Evolutionary conservation across 768 basidiomycete genomes (phyloP).

Genomic region (Leccinum boreale): DNA sequence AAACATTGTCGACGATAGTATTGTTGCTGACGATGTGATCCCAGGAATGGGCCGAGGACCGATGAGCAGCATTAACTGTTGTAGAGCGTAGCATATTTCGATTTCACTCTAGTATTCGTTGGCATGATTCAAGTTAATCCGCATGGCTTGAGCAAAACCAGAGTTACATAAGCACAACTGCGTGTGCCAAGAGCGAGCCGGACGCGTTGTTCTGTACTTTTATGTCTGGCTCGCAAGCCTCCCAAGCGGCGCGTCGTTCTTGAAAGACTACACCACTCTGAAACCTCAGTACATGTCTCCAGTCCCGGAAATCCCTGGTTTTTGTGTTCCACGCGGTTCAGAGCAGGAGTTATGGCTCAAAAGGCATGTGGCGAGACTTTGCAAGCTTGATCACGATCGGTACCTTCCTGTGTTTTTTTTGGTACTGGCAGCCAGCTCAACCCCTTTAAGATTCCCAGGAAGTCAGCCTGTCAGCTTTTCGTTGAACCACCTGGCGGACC

Average conservation of each 20-base stretch:
- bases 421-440: conserved; percentile 6
- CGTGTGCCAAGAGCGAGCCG: background rate
- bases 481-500: conserved; percentile 59
- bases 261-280: background rate
- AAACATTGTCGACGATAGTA: background rate
- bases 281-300: conserved; percentile 38
- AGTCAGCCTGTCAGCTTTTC: conserved; percentile 94
- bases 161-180: conserved; percentile 22
- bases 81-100: conserved; percentile 26
- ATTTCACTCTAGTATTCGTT: conserved; percentile 19
- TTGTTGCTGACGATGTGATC: conserved; percentile 19
- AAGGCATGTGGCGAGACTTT: conserved; percentile 57
- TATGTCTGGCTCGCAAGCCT: background rate
- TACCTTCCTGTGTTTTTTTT: conserved; percentile 29
- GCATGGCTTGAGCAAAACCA: conserved; percentile 6
- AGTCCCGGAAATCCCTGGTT: conserved; percentile 73
- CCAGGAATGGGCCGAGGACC: conserved; percentile 93
- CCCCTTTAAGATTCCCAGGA: conserved; percentile 75
- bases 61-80: conserved; percentile 43
- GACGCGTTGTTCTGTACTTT: background rate
- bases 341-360: conserved; percentile 68
- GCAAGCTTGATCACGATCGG: conserved; percentile 64
- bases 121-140: conserved; percentile 19
- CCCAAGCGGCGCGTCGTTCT: background rate
- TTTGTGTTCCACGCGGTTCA: conserved; percentile 49